Evolutionary conservation across 495 filamentous ascomycete species (phyloP), one percentile per base, ranked within the genome.

Genomic region (Penicillium lividum): DNA sequence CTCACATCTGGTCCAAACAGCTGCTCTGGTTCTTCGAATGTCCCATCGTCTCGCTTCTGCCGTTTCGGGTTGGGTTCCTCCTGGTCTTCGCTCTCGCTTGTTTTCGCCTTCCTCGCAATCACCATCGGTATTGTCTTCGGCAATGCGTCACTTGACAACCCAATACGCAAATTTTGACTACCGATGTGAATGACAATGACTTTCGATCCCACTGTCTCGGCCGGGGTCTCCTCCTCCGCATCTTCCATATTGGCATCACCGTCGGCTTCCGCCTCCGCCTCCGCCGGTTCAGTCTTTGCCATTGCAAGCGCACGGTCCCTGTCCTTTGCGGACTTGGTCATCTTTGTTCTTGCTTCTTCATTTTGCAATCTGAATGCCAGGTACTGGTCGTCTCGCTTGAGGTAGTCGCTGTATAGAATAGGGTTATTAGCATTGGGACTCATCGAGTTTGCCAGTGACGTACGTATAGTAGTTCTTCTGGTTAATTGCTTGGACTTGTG

Each of bases 391-490:
- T 98, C 94, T 64, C 95, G 86, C 80, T 98, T 98, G 66, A 98
- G 89, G 65, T 96, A 98, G 65, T 98, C 94, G 36, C 92, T 96
- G 60, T 5, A 44, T 27, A 25, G 15, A 49, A 54, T 13, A 45
- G 34, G 11, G 25, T 36, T 18, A 51, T 69, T 7, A 65, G 61
- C 38, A 48, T 56, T 50, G 44, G 15, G 22, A 54, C 40, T 30
- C 38, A 7, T 33, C 5, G 18, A 25, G 40, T 9, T 40, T 42
- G 10, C 22, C 2, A 22, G 22, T 22, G 7, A 80, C 91, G 54
- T 81, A 97, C 91, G 94, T 98, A 67, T 98, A 98, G 74, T 98
- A 98, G 73, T 98, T 98, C 75, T 98, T 98, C 68, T 98, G 94
- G 68, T 98, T 98, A 71, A 98, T 98, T 67, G 92, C 88, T 15